Conservation (phyloP, 768 basidiomycete species). For the Dictyophora rubrovolvata region DNA sequence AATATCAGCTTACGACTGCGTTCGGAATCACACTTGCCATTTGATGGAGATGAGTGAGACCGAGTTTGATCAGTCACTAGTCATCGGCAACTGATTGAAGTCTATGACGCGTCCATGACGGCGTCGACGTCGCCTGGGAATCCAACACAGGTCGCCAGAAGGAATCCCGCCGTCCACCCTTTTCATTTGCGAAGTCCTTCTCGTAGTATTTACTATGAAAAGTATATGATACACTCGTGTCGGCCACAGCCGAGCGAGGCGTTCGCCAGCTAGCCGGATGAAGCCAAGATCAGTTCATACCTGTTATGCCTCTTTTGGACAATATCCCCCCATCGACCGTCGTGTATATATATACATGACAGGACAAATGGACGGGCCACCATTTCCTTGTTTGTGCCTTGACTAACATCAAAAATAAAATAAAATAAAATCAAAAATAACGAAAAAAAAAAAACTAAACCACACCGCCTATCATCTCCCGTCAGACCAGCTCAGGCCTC, state of each 20-base stretch:
- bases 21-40: no score
- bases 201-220: no score
- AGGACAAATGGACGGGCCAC: not conserved
- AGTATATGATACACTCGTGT: no score
- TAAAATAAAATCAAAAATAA: not conserved
- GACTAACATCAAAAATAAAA: not conserved
- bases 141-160: not conserved
- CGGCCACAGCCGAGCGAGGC: not conserved
- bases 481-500: not conserved
- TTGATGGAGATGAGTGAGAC: no score
- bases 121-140: not conserved
- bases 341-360: not conserved
- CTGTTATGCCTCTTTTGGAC: not conserved
- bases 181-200: no score
- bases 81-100: no score
- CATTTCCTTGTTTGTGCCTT: not conserved
- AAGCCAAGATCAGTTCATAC: not conserved
- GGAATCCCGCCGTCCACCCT: not conserved
- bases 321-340: not conserved
- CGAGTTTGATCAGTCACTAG: no score
- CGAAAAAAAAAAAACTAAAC: not conserved
- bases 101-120: not conserved
- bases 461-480: not conserved
- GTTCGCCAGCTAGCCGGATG: not conserved
- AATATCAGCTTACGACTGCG: no score